phyloP scores from a whole-genome alignment of 257 asterid species.

The Nicotiana tomentosiformis region DNA sequence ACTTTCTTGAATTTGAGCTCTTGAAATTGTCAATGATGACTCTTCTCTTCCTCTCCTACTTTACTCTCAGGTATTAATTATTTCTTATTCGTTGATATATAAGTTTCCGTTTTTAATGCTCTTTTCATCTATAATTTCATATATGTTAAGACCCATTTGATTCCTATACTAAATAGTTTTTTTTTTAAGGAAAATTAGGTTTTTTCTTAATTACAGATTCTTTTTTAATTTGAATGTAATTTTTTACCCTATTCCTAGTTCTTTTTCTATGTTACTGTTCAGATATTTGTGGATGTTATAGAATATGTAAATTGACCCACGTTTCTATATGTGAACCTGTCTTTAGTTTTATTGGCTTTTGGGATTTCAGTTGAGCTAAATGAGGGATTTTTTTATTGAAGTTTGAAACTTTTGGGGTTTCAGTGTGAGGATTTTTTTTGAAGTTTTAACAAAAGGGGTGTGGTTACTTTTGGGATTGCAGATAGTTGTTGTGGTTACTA shows the following conservation, averaged over 20 bases:
- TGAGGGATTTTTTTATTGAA: not conserved
- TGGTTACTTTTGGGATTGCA: slow-evolving; percentile 17
- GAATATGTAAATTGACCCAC: not conserved
- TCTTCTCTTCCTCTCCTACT: slow-evolving; percentile 14
- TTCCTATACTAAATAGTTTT: not conserved
- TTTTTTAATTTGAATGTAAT: not conserved
- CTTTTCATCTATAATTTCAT: not conserved
- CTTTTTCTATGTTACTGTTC: not conserved
- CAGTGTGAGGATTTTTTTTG: not conserved
- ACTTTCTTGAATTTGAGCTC: not conserved
- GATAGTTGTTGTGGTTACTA: slow-evolving; percentile 28
- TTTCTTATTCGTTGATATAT: not conserved
- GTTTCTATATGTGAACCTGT: not conserved
- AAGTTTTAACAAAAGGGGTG: slow-evolving; percentile 11
- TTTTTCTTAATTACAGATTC: not conserved
- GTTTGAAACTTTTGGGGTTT: not conserved
- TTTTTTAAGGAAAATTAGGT: not conserved
- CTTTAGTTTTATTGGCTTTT: not conserved
- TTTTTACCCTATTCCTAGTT: not conserved
- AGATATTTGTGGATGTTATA: not conserved
- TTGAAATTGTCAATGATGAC: slow-evolving; percentile 21
- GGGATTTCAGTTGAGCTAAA: not conserved
- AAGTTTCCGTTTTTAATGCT: not conserved
- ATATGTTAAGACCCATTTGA: not conserved
- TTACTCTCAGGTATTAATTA: slow-evolving; percentile 13